These are phyloP conservation scores for Azolla pinnata DNA, from an alignment of 75 land plant genomes.

Conservation along the genomic window DNA sequence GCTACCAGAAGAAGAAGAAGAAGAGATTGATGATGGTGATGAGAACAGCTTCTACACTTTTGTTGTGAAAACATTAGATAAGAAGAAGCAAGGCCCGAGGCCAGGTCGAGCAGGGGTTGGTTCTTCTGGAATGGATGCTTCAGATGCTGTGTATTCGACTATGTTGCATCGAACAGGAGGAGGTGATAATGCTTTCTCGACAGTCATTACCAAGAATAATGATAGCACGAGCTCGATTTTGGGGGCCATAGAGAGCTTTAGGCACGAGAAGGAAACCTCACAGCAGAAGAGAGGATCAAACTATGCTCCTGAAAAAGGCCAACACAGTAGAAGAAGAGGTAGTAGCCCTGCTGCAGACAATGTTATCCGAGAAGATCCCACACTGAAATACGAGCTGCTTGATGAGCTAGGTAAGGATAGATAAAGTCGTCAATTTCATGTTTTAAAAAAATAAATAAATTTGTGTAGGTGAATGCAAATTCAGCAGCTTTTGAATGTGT, in stretches of 20 bases:
- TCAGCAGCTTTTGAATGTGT: conserved; percentile 1
- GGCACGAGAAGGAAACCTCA: conserved; percentile 1
- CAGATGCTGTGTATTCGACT: conserved; percentile 26
- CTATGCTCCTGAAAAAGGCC: background rate
- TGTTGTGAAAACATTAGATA: no score
- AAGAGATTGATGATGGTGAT: conserved; percentile 8
- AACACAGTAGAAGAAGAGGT: conserved; percentile 34
- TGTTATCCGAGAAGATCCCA: conserved; percentile 76
- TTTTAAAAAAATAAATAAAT: no score
- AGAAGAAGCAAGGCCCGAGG: conserved; percentile 17
- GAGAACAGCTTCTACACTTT: conserved; percentile 40
- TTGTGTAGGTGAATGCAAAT: no score
- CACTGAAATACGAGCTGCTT: conserved; percentile 84
- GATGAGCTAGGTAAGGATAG: conserved; percentile 70
- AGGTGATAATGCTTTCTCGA: conserved; percentile 21
- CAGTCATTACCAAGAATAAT: conserved; percentile 12
- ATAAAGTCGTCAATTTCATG: no score
- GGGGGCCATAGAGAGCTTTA: conserved; percentile 16
- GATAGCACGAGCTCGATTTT: conserved; percentile 15
- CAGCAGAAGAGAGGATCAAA: conserved; percentile 10
- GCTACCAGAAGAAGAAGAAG: no score
- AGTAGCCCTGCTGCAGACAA: conserved; percentile 71
- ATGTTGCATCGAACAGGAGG: conserved; percentile 25
- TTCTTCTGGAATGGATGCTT: background rate
- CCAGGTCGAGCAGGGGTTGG: conserved; percentile 7